phyloP scores from a whole-genome alignment of 2,329 filamentous ascomycete species.

The Drechslerella stenobrocha region DNA sequence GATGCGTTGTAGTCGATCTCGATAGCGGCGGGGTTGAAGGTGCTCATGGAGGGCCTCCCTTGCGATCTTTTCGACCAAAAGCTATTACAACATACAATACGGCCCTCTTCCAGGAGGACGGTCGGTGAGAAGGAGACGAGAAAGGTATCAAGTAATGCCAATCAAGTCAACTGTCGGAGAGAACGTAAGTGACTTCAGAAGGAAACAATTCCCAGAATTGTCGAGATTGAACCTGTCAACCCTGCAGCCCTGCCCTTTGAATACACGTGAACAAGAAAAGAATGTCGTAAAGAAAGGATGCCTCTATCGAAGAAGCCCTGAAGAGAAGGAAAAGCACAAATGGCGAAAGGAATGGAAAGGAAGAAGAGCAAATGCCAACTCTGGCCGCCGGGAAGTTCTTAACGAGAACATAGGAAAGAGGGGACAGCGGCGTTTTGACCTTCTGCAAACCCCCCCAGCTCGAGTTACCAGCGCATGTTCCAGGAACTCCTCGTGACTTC shows the following conservation, averaged over 20 bases:
- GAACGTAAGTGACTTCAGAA: constrained; percentile 3
- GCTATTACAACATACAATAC: constrained; percentile 8
- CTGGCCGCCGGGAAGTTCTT: constrained; percentile 18
- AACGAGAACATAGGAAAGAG: constrained; percentile 26
- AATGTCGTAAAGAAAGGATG: constrained; percentile 30
- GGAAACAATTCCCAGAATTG: constrained; percentile 32
- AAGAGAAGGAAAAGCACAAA: constrained; percentile 11
- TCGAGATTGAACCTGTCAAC: constrained; percentile 33
- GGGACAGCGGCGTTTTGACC: constrained; percentile 2
- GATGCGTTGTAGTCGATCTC: constrained; percentile 37
- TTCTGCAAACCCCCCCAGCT: not conserved
- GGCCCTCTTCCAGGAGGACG: constrained; percentile 38
- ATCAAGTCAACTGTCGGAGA: not conserved
- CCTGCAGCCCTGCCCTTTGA: constrained; percentile 22
- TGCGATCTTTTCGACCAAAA: constrained; percentile 1
- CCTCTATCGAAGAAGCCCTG: constrained; percentile 42
- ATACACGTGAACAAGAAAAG: constrained; percentile 27
- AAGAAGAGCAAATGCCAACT: constrained; percentile 25
- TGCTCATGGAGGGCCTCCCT: constrained; percentile 22
- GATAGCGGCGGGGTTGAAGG: constrained; percentile 28
- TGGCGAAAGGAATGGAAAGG: constrained; percentile 21
- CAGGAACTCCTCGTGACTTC: constrained; percentile 9
- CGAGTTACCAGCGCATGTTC: constrained; percentile 2
- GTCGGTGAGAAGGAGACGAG: not conserved
- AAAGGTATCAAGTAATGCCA: constrained; percentile 20